Conservation (phyloP, 345 rosid genomes). For the Cardamine occulta region DNA sequence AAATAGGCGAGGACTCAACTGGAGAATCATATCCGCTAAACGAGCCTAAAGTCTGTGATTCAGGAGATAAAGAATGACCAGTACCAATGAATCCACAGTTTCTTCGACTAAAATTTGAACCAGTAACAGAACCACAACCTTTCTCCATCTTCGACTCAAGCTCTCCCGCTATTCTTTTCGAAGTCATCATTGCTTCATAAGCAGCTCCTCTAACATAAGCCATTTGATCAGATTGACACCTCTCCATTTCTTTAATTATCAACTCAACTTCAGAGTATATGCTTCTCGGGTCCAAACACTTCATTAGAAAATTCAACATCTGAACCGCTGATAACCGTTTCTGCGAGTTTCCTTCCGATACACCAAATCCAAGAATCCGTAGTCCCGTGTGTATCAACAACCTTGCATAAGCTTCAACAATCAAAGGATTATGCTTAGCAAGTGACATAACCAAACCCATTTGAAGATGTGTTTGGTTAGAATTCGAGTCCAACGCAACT, state of each 20-base stretch:
- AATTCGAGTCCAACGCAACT: slow-evolving; percentile 80
- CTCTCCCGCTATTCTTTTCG: slow-evolving; percentile 63
- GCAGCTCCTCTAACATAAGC: slow-evolving; percentile 91
- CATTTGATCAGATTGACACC: slow-evolving; percentile 82
- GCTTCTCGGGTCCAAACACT: slow-evolving; percentile 77
- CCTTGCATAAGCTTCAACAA: slow-evolving; percentile 91
- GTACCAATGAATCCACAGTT: slow-evolving; percentile 36
- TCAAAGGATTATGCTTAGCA: slow-evolving; percentile 80
- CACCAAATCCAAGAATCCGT: slow-evolving; percentile 59
- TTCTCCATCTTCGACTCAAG: slow-evolving; percentile 63
- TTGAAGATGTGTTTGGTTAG: slow-evolving; percentile 73
- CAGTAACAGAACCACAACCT: slow-evolving; percentile 61
- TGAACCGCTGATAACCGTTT: slow-evolving; percentile 81
- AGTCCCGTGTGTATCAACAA: slow-evolving; percentile 76
- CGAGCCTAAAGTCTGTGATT: slow-evolving; percentile 62
- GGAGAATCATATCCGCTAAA: slow-evolving; percentile 53
- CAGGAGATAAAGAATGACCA: slow-evolving; percentile 65
- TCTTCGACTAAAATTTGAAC: slow-evolving; percentile 59
- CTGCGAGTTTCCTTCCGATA: slow-evolving; percentile 78
- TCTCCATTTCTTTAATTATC: slow-evolving; percentile 81
- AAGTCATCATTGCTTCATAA: slow-evolving; percentile 83
- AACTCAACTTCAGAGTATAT: slow-evolving; percentile 71
- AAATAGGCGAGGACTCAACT: slow-evolving; percentile 61
- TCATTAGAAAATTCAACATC: slow-evolving; percentile 91
- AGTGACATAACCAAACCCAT: slow-evolving; percentile 81